These are phyloP conservation scores for Coniferiporia sulphurascens DNA, from an alignment of 1,284 basidiomycete species.

Conservation along the genomic window DNA sequence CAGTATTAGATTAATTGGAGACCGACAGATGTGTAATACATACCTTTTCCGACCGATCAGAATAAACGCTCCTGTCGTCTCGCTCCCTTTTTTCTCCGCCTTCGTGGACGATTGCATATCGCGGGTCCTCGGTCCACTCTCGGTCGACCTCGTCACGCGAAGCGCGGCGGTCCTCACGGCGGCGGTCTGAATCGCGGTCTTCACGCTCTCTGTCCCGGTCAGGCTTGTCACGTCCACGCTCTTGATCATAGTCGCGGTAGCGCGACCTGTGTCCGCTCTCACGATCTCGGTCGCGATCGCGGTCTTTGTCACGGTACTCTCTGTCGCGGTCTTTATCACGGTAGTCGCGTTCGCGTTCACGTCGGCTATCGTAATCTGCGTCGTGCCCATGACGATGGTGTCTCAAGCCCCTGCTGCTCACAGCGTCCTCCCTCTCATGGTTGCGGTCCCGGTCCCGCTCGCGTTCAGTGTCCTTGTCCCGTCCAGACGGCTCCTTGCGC, in stretches of 20 bases:
- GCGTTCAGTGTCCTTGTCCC: slow-evolving; percentile 32
- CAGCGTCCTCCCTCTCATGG: slow-evolving; percentile 21
- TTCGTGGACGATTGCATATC: slow-evolving; percentile 18
- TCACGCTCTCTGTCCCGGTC: slow-evolving; percentile 34
- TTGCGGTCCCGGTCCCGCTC: slow-evolving; percentile 31
- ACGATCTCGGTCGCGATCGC: slow-evolving; percentile 18
- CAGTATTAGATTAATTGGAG: background rate
- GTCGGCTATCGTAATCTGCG: slow-evolving; percentile 19
- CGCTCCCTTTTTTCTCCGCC: slow-evolving; percentile 20
- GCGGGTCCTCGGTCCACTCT: slow-evolving; percentile 35
- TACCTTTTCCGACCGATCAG: slow-evolving; percentile 59
- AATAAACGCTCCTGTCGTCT: slow-evolving; percentile 18
- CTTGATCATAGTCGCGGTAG: slow-evolving; percentile 27
- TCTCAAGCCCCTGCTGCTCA: slow-evolving; percentile 1
- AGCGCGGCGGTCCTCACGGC: slow-evolving; percentile 44
- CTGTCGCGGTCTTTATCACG: slow-evolving; percentile 6
- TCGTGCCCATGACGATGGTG: slow-evolving; percentile 15
- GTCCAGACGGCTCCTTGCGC: slow-evolving; percentile 63
- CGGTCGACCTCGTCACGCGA: slow-evolving; percentile 31
- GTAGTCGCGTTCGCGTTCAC: slow-evolving; percentile 19
- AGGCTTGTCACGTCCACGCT: slow-evolving; percentile 32
- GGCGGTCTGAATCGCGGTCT: slow-evolving; percentile 43
- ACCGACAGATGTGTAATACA: slow-evolving; percentile 20
- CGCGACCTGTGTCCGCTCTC: slow-evolving; percentile 27
- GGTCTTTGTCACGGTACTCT: slow-evolving; percentile 3